A percentile compares a stretch with the other conserved stretches of the same genome.
Evolutionary conservation across 2,329 filamentous ascomycete genomes (phyloP).

Genomic region (Aspergillus pseudoviridinutans): DNA sequence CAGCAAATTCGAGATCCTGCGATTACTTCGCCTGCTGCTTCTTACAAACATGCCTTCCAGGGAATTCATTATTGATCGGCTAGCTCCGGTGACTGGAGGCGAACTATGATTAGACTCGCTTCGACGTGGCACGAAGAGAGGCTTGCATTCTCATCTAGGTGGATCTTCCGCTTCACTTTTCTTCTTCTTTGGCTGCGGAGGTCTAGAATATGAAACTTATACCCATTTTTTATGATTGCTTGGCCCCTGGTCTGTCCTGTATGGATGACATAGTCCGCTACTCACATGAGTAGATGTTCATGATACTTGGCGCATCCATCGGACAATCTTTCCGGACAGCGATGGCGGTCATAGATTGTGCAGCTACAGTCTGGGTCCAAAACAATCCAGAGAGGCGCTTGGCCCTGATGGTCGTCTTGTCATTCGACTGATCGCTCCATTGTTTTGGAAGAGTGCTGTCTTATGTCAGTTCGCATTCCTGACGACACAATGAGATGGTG

Average conservation of each 20-base stretch:
- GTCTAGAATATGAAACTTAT: conserved; percentile 2
- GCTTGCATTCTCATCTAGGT: conserved; percentile 9
- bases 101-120: conserved; percentile 1
- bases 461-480: conserved; percentile 1
- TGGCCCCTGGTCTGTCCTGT: conserved; percentile 14
- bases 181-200: background rate
- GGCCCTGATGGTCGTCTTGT: background rate
- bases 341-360: background rate
- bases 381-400: background rate
- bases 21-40: background rate
- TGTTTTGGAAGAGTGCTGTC: background rate
- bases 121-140: conserved; percentile 24
- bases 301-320: no score
- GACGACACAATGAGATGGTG: background rate
- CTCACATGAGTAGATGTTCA: background rate
- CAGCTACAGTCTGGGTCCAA: background rate
- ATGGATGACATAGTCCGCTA: background rate
- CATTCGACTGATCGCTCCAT: background rate
- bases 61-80: conserved; percentile 4
- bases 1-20: background rate
- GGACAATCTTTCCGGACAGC: background rate
- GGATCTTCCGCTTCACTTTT: conserved; percentile 20
- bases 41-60: background rate
- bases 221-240: conserved; percentile 7
- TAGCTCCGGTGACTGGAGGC: conserved; percentile 11